Percentiles rank a stretch among this genome's conserved stretches.
These are phyloP conservation scores for Fusarium sp. DNA, from an alignment of 2,329 filamentous ascomycete genomes.

Conservation along the genomic window DNA sequence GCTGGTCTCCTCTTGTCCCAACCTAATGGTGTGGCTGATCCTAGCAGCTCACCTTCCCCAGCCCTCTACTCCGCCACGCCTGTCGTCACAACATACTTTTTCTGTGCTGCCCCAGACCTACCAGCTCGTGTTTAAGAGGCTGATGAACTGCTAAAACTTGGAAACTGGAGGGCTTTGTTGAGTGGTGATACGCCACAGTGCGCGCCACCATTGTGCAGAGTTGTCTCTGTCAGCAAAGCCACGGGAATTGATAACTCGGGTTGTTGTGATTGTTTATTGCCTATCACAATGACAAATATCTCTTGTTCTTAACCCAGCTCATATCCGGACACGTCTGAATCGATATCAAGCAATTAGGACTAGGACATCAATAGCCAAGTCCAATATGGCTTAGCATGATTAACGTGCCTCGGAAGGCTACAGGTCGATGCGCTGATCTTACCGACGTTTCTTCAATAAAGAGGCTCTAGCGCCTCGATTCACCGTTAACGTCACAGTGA, in stretches of 20 bases:
- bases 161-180: conserved; percentile 21
- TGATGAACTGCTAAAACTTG: conserved; percentile 30
- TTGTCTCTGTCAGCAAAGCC: conserved; percentile 35
- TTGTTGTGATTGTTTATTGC: conserved; percentile 7
- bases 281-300: conserved; percentile 20
- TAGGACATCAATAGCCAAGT: conserved; percentile 8
- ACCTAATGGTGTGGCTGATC: conserved; percentile 42
- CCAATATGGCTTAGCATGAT: conserved; percentile 26
- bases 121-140: conserved; percentile 34
- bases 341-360: conserved; percentile 7
- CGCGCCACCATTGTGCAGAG: conserved; percentile 41
- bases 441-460: conserved; percentile 22
- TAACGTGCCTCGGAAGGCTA: conserved; percentile 20
- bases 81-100: conserved; percentile 29
- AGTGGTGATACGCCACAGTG: conserved; percentile 38
- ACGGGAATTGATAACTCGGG: conserved; percentile 21
- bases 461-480: conserved; percentile 40
- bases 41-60: conserved; percentile 31
- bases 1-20: conserved; percentile 12
- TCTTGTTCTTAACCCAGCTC: conserved; percentile 10
- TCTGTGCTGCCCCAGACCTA: conserved; percentile 18
- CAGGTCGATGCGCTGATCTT: conserved; percentile 35
- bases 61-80: conserved; percentile 39
- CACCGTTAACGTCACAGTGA: conserved; percentile 47
- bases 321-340: conserved; percentile 7